Evolutionary conservation across 129 eudicot species (phyloP).

Genomic region (Chrysanthemum lavandulifolium): DNA sequence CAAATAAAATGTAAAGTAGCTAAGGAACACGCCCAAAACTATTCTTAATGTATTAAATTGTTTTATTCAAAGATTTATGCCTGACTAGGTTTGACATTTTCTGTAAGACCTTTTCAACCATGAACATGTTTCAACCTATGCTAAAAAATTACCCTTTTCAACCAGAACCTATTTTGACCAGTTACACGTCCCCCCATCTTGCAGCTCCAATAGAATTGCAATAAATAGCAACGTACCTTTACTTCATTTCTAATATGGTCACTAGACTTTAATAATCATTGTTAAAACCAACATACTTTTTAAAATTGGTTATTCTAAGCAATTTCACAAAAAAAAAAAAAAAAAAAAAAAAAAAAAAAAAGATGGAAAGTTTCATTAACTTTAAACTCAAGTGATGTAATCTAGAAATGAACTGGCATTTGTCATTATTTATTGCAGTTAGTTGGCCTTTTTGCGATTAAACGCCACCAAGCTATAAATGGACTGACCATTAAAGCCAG

Average conservation of each 20-base stretch:
- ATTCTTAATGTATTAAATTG: not conserved
- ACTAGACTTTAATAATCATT: not conserved
- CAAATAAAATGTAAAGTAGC: no score
- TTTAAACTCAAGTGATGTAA: no score
- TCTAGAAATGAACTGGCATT: not conserved
- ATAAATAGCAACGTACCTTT: not conserved
- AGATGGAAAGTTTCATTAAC: no score
- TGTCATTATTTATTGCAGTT: not conserved
- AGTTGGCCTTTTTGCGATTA: not conserved
- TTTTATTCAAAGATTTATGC: not conserved
- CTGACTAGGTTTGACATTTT: no score
- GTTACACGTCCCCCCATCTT: no score
- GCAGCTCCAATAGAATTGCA: not conserved
- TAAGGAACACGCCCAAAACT: not conserved
- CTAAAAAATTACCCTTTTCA: no score
- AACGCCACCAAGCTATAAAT: no score
- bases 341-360: not conserved
- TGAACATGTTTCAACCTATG: no score
- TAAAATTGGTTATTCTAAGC: not conserved
- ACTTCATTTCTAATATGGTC: not conserved
- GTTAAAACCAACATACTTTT: not conserved
- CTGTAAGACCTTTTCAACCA: no score
- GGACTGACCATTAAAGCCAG: constrained; percentile 57
- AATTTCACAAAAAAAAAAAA: not conserved
- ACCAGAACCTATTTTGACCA: no score